A percentile compares a stretch with the other conserved stretches of the same genome.
Evolutionary conservation across 2,329 filamentous ascomycete genomes (phyloP).

Genomic region (Diaporthe humulicola): DNA sequence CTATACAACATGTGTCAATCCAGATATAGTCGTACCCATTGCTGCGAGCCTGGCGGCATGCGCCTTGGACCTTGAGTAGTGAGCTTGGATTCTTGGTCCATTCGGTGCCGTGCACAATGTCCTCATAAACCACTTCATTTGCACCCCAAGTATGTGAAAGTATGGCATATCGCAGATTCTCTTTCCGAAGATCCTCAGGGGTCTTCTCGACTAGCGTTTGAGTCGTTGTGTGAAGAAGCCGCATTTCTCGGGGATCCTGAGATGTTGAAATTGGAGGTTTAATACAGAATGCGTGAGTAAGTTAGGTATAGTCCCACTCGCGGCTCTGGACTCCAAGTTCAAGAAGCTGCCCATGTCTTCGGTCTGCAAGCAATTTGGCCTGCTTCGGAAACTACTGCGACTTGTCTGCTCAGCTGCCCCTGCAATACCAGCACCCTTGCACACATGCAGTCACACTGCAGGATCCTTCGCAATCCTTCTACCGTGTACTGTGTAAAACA

Average conservation of each 20-base stretch:
- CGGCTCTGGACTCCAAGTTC: not conserved
- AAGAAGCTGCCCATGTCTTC: not conserved
- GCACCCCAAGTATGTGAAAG: constrained; percentile 15
- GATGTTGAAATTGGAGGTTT: not conserved
- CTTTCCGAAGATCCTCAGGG: constrained; percentile 16
- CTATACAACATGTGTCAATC: constrained; percentile 35
- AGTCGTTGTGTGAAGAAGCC: constrained; percentile 19
- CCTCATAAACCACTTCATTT: constrained; percentile 3
- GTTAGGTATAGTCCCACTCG: not conserved
- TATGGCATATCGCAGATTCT: constrained; percentile 16
- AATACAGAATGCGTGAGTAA: not conserved
- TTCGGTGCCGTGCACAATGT: constrained; percentile 13
- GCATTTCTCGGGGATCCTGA: constrained; percentile 1
- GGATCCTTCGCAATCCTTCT: constrained; percentile 12
- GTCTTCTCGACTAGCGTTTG: constrained; percentile 25
- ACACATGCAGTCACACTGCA: constrained; percentile 3
- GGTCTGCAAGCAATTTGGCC: not conserved
- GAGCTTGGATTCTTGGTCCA: not conserved
- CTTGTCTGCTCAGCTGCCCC: not conserved
- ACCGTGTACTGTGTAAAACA: not conserved
- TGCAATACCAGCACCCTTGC: not conserved
- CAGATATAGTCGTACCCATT: constrained; percentile 25
- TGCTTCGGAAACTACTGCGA: not conserved
- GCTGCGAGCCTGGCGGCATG: constrained; percentile 2
- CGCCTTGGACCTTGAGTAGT: constrained; percentile 21